Evolutionary conservation across 176 grass and related monocot genomes (phyloP).

Genomic region (Aegilops longissima): DNA sequence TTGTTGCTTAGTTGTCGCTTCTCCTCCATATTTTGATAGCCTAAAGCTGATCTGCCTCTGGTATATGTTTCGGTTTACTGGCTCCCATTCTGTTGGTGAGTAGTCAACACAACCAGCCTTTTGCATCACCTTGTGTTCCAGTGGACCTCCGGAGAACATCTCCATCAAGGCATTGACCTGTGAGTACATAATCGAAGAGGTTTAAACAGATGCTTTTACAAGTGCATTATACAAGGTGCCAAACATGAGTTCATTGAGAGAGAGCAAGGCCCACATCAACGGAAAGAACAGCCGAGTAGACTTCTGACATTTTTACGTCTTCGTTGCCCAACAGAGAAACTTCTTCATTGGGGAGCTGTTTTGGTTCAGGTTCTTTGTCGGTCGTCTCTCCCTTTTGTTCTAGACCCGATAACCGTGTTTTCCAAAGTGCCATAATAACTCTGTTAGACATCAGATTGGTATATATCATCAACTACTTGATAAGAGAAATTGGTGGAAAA

Average conservation of each 20-base stretch:
- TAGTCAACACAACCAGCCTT: slow-evolving; percentile 81
- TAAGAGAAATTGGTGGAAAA: slow-evolving; percentile 21
- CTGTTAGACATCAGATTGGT: slow-evolving; percentile 46
- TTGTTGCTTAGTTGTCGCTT: slow-evolving; percentile 65
- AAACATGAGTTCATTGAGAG: slow-evolving; percentile 8
- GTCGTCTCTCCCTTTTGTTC: slow-evolving; percentile 60
- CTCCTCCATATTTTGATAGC: slow-evolving; percentile 69
- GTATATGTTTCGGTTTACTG: slow-evolving; percentile 57
- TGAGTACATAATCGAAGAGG: slow-evolving; percentile 27
- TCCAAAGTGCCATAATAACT: slow-evolving; percentile 93
- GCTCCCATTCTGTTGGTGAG: slow-evolving; percentile 63
- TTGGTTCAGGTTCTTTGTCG: slow-evolving; percentile 62
- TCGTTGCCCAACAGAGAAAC: slow-evolving; percentile 65
- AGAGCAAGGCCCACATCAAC: slow-evolving; percentile 53
- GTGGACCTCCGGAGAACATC: slow-evolving; percentile 69
- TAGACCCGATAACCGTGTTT: slow-evolving; percentile 46
- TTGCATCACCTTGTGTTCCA: slow-evolving; percentile 83
- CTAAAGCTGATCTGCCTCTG: slow-evolving; percentile 70
- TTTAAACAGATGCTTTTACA: neutral
- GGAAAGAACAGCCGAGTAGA: slow-evolving; percentile 64
- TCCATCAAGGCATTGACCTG: slow-evolving; percentile 60
- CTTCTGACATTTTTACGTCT: slow-evolving; percentile 77
- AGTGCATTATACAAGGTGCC: slow-evolving; percentile 4
- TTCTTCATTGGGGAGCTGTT: slow-evolving; percentile 54
- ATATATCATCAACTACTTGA: slow-evolving; percentile 19